These are phyloP conservation scores for Aspergillus ostianus DNA, from an alignment of 495 filamentous ascomycete species.

Conservation along the genomic window DNA sequence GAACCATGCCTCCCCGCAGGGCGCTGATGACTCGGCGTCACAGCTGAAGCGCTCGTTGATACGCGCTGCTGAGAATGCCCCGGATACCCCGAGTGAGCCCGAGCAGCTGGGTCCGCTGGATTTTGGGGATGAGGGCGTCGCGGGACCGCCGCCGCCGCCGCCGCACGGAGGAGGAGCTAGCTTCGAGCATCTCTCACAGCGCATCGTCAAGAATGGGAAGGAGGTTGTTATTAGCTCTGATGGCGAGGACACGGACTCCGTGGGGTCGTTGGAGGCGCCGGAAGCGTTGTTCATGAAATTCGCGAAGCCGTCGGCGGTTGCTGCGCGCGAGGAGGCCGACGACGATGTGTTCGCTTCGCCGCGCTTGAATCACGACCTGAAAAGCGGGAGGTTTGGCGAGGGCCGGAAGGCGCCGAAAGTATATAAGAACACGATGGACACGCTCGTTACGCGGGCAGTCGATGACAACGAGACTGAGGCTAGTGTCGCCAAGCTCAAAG, in stretches of 20 bases:
- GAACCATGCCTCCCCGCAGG: slow-evolving; percentile 20
- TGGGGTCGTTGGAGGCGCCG: slow-evolving; percentile 48
- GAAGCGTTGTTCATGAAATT: slow-evolving; percentile 37
- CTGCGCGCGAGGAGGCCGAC: slow-evolving; percentile 18
- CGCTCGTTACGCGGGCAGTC: slow-evolving; percentile 58
- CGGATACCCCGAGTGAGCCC: slow-evolving; percentile 5
- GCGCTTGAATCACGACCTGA: slow-evolving; percentile 4
- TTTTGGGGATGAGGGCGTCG: slow-evolving; percentile 6
- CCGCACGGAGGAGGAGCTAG: slow-evolving; percentile 12
- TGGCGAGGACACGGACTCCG: slow-evolving; percentile 62
- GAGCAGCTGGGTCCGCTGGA: slow-evolving; percentile 23
- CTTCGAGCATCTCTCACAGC: slow-evolving; percentile 32
- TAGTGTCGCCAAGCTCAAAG: slow-evolving; percentile 52
- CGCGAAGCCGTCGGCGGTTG: slow-evolving; percentile 1
- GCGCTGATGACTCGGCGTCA: slow-evolving; percentile 16
- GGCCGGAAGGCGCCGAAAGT: slow-evolving; percentile 37
- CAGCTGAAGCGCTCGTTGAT: slow-evolving; percentile 22
- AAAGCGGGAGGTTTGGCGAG: slow-evolving; percentile 1
- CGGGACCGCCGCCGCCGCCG: slow-evolving; percentile 11
- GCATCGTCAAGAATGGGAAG: slow-evolving; percentile 46
- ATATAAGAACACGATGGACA: slow-evolving; percentile 67
- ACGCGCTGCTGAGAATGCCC: slow-evolving; percentile 8
- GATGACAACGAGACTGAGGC: slow-evolving; percentile 57
- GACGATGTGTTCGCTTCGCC: slow-evolving; percentile 4
- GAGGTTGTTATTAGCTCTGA: slow-evolving; percentile 67